Percentiles rank a stretch among this genome's conserved stretches.
phyloP scores from a whole-genome alignment of 2,329 filamentous ascomycete species.

The Lasiodiplodia sp. region DNA sequence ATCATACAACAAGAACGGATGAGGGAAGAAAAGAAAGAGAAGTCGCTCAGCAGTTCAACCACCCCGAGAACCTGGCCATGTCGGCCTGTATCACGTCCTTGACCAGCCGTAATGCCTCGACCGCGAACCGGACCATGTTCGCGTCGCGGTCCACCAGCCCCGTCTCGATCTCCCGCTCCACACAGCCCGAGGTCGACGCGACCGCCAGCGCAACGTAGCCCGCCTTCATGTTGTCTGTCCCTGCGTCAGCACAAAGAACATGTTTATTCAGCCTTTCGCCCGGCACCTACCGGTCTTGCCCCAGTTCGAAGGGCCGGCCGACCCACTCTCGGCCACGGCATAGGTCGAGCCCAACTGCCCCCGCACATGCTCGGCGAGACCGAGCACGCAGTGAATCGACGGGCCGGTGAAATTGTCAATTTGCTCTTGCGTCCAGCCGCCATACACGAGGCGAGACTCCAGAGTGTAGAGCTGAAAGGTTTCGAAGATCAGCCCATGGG shows the following conservation, averaged over 20 bases:
- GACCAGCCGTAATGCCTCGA: slow-evolving; percentile 63
- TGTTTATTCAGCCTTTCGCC: too few species aligned
- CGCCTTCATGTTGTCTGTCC: slow-evolving; percentile 38
- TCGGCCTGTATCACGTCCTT: slow-evolving; percentile 54
- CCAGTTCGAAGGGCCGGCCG: slow-evolving; percentile 65
- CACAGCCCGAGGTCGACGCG: slow-evolving; percentile 57
- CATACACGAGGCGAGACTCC: slow-evolving; percentile 63
- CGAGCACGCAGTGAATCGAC: slow-evolving; percentile 64
- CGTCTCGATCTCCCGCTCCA: slow-evolving; percentile 64
- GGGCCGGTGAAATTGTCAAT: slow-evolving; percentile 66
- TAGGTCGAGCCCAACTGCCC: slow-evolving; percentile 64
- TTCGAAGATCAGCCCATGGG: slow-evolving; percentile 5
- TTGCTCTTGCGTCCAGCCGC: slow-evolving; percentile 65
- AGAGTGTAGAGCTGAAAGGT: slow-evolving; percentile 61
- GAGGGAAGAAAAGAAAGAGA: background rate
- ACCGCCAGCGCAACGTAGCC: slow-evolving; percentile 71
- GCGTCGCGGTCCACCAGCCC: slow-evolving; percentile 61
- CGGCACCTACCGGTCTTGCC: slow-evolving; percentile 53
- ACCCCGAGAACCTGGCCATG: slow-evolving; percentile 23
- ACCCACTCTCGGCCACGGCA: slow-evolving; percentile 66
- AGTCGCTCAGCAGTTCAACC: slow-evolving; percentile 20
- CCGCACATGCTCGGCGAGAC: slow-evolving; percentile 64
- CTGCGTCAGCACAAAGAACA: slow-evolving; percentile 6
- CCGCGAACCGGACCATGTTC: slow-evolving; percentile 71
- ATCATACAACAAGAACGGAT: slow-evolving; percentile 8